Evolutionary conservation across 768 basidiomycete genomes (phyloP).

Genomic region (Cyclocybe cylindracea): DNA sequence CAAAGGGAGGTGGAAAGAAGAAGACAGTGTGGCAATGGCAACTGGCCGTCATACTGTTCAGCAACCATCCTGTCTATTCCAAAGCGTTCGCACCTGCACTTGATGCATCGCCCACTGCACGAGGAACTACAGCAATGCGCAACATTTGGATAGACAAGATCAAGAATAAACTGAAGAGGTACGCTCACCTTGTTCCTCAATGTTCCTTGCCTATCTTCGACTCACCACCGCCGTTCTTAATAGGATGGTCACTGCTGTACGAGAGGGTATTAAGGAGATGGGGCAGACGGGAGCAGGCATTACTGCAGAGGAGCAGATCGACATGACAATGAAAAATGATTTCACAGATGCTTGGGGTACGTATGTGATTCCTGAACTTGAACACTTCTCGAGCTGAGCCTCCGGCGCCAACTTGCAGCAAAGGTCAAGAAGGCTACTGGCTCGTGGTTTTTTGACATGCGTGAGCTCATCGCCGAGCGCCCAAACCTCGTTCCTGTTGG

Average conservation of each 20-base stretch:
- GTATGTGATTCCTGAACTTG: too few relatives aligned
- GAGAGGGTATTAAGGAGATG: not conserved
- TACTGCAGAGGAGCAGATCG: constrained; percentile 11
- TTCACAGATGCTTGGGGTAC: too few relatives aligned
- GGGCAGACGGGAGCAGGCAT: constrained; percentile 19
- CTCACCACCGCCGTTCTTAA: too few relatives aligned
- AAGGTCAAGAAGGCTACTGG: too few relatives aligned
- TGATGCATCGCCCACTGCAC: too few relatives aligned
- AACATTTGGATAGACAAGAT: too few relatives aligned
- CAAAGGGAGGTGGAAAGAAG: constrained; percentile 10
- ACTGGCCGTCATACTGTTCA: constrained; percentile 10
- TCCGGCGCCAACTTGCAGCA: too few relatives aligned
- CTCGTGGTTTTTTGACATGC: too few relatives aligned
- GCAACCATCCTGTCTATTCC: constrained; percentile 9
- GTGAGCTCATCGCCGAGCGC: constrained; percentile 13
- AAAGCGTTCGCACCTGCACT: too few relatives aligned
- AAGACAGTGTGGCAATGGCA: constrained; percentile 14
- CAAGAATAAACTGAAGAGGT: not conserved
- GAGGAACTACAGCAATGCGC: too few relatives aligned
- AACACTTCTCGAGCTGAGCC: too few relatives aligned
- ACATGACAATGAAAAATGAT: too few relatives aligned
- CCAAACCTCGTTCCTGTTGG: constrained; percentile 16
- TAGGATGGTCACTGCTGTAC: not conserved
- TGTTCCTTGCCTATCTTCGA: not conserved
- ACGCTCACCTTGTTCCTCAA: not conserved